Evolutionary conservation across 1,284 basidiomycete genomes (phyloP), one percentile per base, ranked within the genome.

Genomic region (Cryptococcus sp.): DNA sequence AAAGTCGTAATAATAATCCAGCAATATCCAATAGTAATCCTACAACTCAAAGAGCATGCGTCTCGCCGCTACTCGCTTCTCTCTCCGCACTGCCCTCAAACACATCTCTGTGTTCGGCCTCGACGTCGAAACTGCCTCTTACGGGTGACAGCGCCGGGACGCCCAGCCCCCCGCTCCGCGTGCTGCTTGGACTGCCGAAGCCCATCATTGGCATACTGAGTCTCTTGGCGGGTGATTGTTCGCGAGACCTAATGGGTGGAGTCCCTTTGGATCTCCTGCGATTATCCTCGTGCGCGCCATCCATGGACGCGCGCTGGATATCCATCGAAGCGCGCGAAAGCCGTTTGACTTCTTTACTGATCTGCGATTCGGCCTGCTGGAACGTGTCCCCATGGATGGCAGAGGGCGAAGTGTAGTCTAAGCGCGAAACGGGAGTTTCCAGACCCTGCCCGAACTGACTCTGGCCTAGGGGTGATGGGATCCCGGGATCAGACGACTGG

Each of bases 261-360:
- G 22, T 22, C 15, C n/a, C n/a, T n/a, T 20, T 48, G 8, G 56
- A 57, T 15, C 23, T 25, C 22, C 40, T 44, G 23, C 38, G 39
- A 42, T 40, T 27, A 4, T 19, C 31, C 4, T 27, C 27, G 25
- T 20, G 20, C 22, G 17, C 17, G 25, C 50, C 39, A 40, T 19
- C 39, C 7, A 52, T 27, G 23, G 52, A 54, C n/a, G 50, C 53
- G 16, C 50, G 22, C 19, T 56, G 48, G 31, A 62, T 47, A 11
- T 69, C 60, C 17, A 56, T 54, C 16, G 69, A 71, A 41, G 53
- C 51, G 19, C 57, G 46, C 0, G 49, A 47, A 20, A 68, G 31
- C 13, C 65, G 59, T 39, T 44, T 49, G 17, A 62, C 50, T 50
- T 62, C 60, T 42, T 46, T 45, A 3, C 56, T 44, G 35, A 70